phyloP scores from a whole-genome alignment of 345 rosid genomes.

The Salix arbutifolia region DNA sequence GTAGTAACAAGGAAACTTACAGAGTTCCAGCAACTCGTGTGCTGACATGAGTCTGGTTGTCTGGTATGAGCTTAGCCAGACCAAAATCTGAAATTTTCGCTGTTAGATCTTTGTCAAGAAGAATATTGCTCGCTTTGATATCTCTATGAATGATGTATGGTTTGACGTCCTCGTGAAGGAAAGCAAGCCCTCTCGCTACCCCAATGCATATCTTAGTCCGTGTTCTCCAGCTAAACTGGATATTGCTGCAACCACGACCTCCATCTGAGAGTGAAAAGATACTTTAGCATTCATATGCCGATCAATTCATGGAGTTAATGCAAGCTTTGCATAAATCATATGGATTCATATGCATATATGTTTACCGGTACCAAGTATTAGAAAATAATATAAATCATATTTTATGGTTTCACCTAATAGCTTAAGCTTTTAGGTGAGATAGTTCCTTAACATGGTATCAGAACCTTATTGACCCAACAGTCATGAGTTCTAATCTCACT shows the following conservation, averaged over 20 bases:
- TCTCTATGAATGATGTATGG: constrained; percentile 88
- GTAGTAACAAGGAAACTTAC: background rate
- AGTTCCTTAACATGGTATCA: too few species aligned
- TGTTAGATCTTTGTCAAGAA: constrained; percentile 66
- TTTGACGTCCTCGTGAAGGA: constrained; percentile 76
- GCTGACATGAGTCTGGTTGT: constrained; percentile 82
- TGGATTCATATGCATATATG: background rate
- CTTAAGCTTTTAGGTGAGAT: too few species aligned
- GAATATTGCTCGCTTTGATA: constrained; percentile 95
- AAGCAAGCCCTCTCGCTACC: constrained; percentile 78
- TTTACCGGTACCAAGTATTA: background rate
- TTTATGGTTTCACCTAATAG: too few species aligned
- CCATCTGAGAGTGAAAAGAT: constrained; percentile 28
- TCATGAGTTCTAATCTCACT: too few species aligned
- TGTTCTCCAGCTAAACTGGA: constrained; percentile 74
- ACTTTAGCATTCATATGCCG: constrained; percentile 6
- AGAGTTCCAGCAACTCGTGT: constrained; percentile 85
- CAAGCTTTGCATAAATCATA: background rate
- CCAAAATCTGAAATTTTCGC: constrained; percentile 97
- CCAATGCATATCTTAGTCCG: constrained; percentile 70
- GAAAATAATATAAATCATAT: too few species aligned
- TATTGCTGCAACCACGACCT: constrained; percentile 47
- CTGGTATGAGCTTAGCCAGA: constrained; percentile 86
- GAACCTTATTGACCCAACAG: too few species aligned
- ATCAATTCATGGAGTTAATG: background rate